Base-by-base conservation (phyloP, 495 filamentous ascomycete species). In the Gamarada debralockiae region DNA sequence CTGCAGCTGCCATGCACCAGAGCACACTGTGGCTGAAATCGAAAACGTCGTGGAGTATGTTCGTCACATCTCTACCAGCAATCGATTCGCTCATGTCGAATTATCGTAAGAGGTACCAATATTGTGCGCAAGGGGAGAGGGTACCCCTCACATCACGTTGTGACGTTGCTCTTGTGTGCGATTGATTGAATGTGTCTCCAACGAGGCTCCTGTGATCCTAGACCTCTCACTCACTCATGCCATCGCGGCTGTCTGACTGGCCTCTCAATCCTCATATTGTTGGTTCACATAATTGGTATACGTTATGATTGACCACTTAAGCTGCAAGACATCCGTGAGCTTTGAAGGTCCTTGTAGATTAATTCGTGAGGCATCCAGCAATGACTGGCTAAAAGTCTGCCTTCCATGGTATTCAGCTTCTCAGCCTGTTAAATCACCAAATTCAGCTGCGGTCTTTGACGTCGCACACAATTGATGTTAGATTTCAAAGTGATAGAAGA, bases 281-380 rank as follows among this genome's bases (percentile, higher is more conserved):
- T n/a, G n/a, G n/a, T n/a, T n/a, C n/a, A n/a, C n/a, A n/a, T n/a
- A n/a, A n/a, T n/a, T n/a, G n/a, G n/a, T n/a, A n/a, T n/a, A n/a
- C n/a, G n/a, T n/a, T 17, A 3, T 36, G 34, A 22, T 50, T 53
- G 51, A 53, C 42, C 43, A 27, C 31, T 39, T 27, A 37, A 17
- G 29, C 51, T 53, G 41, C 51, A 53, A 53, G 51, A 53, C 51
- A 53, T 53, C 14, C n/a, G 40, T 47, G 31, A 38, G 27, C 18
- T 15, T 39, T 10, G 33, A 50, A n/a, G 34, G 48, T 31, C 31
- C 27, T 5, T 29, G 27, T 50, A 20, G 33, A 37, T 25, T 15
- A 40, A 17, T 23, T 25, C 36, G 1, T 42, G 36, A 25, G 29
- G 17, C 2, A 48, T 22, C 4, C 31, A 21, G 43, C 23, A 15